Evolutionary conservation across 2,329 filamentous ascomycete species (phyloP), one percentile per base, ranked within the genome.

Genomic region (Exophiala calicioides): DNA sequence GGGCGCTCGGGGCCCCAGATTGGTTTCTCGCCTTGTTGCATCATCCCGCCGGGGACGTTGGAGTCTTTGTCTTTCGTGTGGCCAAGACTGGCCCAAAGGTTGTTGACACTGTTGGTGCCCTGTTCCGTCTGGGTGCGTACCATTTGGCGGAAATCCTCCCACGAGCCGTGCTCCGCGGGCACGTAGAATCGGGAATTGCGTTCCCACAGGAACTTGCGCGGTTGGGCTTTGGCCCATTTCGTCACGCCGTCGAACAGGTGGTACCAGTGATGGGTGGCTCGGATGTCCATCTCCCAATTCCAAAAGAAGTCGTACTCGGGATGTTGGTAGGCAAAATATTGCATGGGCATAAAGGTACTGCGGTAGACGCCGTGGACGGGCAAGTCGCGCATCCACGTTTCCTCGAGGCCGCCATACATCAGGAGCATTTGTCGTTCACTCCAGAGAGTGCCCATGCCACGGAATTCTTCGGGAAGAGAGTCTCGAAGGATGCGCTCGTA

Each of bases 231-330:
- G 12, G 86, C 78, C 85, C 86, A 93, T 33, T 72, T 70, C 59
- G 81, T 77, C 27, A 89, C 71, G 62, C 85, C 85, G 56, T 81
- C 78, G 60, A 91, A 79, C 15, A 88, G 68, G 52, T 88, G 81
- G 56, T 86, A 90, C 71, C 87, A 91, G 68, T 95, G 89, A 26
- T 90, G 89, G 0, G 86, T 93, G 66, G 94, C 95, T 21, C 89
- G 84, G 33, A 90, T 82, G 61, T 95, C 90, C 84, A 95, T 91
- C 67, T 95, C 90, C 88, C 90, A 94, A 57, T 95, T 88, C 90
- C 90, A 95, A 67, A 90, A 89, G 69, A 83, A 88, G 36, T 94
- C 88, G 62, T 90, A 95, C 65, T 95, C 90, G 1, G 88, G 86
- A 66, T 95, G 90, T 60, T 82, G 79, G 62, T 90, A 83, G 4